A percentile compares a stretch with the other conserved stretches of the same genome.
These are phyloP conservation scores for Camillea tinctor DNA, from an alignment of 2,329 filamentous ascomycete genomes.

Conservation along the genomic window DNA sequence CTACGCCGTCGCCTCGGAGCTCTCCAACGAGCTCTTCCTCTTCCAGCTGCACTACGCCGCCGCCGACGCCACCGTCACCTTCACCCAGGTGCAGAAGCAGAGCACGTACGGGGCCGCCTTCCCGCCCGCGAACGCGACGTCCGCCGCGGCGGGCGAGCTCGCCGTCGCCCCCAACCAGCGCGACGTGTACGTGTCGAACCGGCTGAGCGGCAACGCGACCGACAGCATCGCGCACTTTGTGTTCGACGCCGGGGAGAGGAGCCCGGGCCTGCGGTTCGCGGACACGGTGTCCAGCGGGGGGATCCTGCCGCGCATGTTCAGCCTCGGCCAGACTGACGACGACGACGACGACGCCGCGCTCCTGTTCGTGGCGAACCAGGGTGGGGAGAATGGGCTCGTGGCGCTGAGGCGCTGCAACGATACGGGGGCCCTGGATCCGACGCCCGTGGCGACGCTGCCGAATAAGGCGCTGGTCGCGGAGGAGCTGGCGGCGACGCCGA, in stretches of 20 bases:
- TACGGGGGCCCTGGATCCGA: slow-evolving; percentile 19
- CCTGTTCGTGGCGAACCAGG: slow-evolving; percentile 49
- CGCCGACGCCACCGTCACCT: slow-evolving; percentile 32
- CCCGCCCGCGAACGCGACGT: slow-evolving; percentile 35
- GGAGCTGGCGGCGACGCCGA: slow-evolving; percentile 8
- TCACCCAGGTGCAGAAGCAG: slow-evolving; percentile 38
- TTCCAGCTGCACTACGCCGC: slow-evolving; percentile 39
- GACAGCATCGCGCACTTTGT: slow-evolving; percentile 51
- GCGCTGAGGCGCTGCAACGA: slow-evolving; percentile 35
- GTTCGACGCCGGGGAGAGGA: slow-evolving; percentile 21
- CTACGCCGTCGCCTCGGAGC: slow-evolving; percentile 49
- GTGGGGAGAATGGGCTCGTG: slow-evolving; percentile 39
- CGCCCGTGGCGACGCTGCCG: slow-evolving; percentile 20
- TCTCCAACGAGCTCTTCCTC: slow-evolving; percentile 43
- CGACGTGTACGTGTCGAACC: slow-evolving; percentile 53
- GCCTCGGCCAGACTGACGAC: slow-evolving; percentile 35
- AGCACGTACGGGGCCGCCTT: slow-evolving; percentile 40
- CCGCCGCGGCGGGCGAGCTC: slow-evolving; percentile 46
- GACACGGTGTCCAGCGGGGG: slow-evolving; percentile 25
- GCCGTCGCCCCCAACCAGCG: slow-evolving; percentile 40
- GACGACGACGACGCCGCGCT: slow-evolving; percentile 25
- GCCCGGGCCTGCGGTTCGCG: slow-evolving; percentile 19
- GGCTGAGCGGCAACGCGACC: slow-evolving; percentile 42
- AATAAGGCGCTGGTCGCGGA: slow-evolving; percentile 16
- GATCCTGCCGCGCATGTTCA: slow-evolving; percentile 47